Base-by-base conservation (phyloP, 805 yeast species). In the Myxozyma neotropica region DNA sequence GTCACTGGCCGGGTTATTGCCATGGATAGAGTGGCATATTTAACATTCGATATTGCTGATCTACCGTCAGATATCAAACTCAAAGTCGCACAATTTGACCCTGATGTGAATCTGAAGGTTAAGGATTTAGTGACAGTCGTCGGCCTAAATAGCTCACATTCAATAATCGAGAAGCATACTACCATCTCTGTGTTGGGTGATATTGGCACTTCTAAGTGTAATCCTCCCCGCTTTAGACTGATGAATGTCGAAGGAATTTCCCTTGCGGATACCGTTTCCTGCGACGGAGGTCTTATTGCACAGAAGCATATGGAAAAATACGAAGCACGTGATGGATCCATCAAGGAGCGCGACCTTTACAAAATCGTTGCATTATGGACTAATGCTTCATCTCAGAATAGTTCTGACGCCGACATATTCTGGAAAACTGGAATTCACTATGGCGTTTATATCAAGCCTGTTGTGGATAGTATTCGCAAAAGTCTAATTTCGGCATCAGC, bases 141-240 rank as follows among this genome's bases (percentile, higher is more conserved):
- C 21, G 66, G 64, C 4, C 49, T 62, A 3, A 49, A 52, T 21
- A 21, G 55, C 2, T 21, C 48, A 21, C 64, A 57, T 17, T 31
- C 53, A 4, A 23, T 59, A 2, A 48, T 58, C n/a, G 66, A 59
- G 45, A 62, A 62, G 35, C 23, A 26, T 17, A 56, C 66, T 6
- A 19, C 45, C 4, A 55, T 62, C 12, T 19, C 31, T 17, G 15
- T 53, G 3, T 26, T 62, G 5, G 53, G 57, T 36, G 59, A 56
- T n/a, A 55, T 53, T n/a, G 58, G 58, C 15, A 46, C 66, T n/a
- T 31, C 64, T 10, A 63, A 57, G 31, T 62, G 60, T 47, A 59
- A 59, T 21, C 66, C 66, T 29, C 66, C 66, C 15, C 57, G 66
- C 35, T 58, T 56, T 44, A 23, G 64, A 21, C 35, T 62, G 39